These are phyloP conservation scores for Asterophora lycoperdoides DNA, from an alignment of 768 basidiomycete genomes.

Conservation along the genomic window DNA sequence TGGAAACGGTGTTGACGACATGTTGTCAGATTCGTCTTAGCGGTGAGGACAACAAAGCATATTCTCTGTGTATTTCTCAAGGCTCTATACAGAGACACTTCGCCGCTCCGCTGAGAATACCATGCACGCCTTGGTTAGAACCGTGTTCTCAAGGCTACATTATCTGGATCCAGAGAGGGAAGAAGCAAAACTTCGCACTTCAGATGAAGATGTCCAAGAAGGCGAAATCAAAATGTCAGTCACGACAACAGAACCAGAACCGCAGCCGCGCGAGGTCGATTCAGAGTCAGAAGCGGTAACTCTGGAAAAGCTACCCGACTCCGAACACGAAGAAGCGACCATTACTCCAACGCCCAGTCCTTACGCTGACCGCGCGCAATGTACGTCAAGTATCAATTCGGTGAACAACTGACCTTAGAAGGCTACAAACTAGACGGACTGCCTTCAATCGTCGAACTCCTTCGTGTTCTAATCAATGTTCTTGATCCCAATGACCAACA, in stretches of 20 bases:
- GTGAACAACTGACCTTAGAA: neutral
- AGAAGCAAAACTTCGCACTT: conserved; percentile 57
- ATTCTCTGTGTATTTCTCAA: conserved; percentile 3
- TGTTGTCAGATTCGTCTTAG: conserved; percentile 97
- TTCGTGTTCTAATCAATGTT: conserved; percentile 92
- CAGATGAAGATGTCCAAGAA: conserved; percentile 42
- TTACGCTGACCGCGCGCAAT: conserved; percentile 34
- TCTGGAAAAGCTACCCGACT: conserved; percentile 6
- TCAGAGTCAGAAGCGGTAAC: conserved; percentile 16
- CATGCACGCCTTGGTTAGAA: conserved; percentile 84
- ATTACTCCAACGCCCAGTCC: conserved; percentile 21
- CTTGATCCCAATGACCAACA: conserved; percentile 92
- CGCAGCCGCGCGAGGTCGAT: conserved; percentile 15
- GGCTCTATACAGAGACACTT: conserved; percentile 59
- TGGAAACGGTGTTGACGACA: conserved; percentile 95
- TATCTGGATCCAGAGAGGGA: conserved; percentile 59
- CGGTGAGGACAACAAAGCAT: conserved; percentile 49
- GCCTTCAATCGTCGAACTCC: conserved; percentile 86
- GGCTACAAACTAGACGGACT: conserved; percentile 64
- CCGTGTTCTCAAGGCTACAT: conserved; percentile 74
- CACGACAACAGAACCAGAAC: conserved; percentile 29
- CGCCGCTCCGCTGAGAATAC: conserved; percentile 84
- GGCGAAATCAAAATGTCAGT: conserved; percentile 15
- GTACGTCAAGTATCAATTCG: conserved; percentile 26
- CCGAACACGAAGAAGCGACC: conserved; percentile 10